Conservation (phyloP, 768 basidiomycete species). For the Mrakia gelida region DNA sequence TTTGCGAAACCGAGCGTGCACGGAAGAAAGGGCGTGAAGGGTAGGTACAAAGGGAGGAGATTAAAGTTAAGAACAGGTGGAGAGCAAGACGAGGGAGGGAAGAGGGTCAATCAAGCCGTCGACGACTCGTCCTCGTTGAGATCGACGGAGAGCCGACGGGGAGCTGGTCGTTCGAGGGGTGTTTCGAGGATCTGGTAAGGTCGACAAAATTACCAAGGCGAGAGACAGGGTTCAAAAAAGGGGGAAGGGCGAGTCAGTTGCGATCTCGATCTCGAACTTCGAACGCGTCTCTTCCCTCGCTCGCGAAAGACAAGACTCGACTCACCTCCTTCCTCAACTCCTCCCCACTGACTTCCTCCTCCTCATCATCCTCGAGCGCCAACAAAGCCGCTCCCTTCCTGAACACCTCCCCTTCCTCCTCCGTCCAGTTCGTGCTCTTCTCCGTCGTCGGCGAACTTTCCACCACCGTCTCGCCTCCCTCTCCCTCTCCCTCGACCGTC, state of each 20-base stretch:
- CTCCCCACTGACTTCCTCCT: constrained; percentile 61
- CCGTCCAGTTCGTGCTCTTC: constrained; percentile 63
- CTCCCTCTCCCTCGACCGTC: constrained; percentile 30
- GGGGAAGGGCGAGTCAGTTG: constrained; percentile 39
- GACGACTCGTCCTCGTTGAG: neutral
- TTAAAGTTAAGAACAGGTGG: neutral
- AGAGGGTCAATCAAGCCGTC: neutral
- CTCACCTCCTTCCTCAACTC: constrained; percentile 61
- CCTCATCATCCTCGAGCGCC: constrained; percentile 56
- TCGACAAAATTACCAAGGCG: neutral
- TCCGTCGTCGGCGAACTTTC: constrained; percentile 35
- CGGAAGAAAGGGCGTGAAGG: no score
- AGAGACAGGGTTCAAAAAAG: no score
- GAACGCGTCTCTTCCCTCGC: no score
- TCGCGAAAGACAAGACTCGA: constrained; percentile 44
- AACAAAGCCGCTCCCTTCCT: constrained; percentile 76
- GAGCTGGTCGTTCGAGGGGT: constrained; percentile 58
- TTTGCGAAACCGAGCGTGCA: no score
- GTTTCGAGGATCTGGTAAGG: constrained; percentile 66
- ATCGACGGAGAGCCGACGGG: constrained; percentile 15
- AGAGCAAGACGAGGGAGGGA: neutral
- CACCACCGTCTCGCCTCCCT: constrained; percentile 30
- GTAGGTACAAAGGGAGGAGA: neutral
- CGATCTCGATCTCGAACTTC: no score
- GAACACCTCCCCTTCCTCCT: constrained; percentile 95